Evolutionary conservation across 2,329 filamentous ascomycete genomes (phyloP).

Genomic region (Botrytis medusae): DNA sequence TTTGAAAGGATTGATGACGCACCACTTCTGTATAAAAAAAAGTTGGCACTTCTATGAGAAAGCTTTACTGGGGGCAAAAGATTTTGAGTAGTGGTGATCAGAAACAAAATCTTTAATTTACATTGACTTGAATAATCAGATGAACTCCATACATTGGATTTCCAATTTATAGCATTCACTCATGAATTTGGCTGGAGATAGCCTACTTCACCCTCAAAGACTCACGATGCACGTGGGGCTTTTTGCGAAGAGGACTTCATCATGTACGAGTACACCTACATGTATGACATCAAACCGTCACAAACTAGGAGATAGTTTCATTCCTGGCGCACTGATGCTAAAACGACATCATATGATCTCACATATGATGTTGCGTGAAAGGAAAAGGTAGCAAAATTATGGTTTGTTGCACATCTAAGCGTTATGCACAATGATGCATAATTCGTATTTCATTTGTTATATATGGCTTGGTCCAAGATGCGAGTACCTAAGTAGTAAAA

Average conservation of each 20-base stretch:
- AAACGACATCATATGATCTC: background rate
- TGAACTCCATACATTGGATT: background rate
- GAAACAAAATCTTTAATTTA: background rate
- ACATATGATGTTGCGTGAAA: background rate
- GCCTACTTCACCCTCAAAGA: background rate
- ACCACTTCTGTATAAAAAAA: background rate
- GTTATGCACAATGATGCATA: background rate
- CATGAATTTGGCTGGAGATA: background rate
- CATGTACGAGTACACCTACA: background rate
- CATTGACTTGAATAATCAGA: background rate
- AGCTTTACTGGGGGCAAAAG: rapidly evolving
- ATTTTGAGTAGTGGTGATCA: background rate
- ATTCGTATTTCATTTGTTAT: background rate
- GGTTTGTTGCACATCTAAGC: background rate
- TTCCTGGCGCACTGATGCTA: background rate
- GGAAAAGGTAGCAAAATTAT: background rate
- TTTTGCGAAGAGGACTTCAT: background rate
- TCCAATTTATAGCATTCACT: background rate
- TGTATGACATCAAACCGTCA: background rate
- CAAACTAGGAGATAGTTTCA: background rate
- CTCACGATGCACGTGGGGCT: background rate
- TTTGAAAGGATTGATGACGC: background rate
- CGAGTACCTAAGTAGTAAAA: background rate
- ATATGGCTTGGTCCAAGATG: background rate
- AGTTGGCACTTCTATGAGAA: rapidly evolving